Conservation (phyloP, 352 stramenopile genomes). For the Globisporangium apiculatum region DNA sequence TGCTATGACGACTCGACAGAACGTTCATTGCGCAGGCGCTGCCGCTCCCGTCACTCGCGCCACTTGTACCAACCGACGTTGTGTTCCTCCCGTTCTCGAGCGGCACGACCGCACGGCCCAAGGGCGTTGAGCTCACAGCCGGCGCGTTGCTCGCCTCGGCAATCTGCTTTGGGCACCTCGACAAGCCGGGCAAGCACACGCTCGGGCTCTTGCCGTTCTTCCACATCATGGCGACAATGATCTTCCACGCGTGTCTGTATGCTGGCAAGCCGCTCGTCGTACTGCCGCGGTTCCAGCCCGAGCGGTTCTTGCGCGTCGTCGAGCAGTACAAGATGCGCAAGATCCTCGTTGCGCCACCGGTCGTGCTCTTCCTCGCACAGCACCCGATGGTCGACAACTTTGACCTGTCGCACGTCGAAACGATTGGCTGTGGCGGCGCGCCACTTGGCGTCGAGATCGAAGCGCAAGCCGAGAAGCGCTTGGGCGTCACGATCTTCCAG, state of each 20-base stretch:
- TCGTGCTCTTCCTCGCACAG: slow-evolving; percentile 75
- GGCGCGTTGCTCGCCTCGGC: slow-evolving; percentile 74
- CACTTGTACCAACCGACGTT: slow-evolving; percentile 8
- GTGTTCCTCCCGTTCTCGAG: slow-evolving; percentile 84
- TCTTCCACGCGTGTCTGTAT: slow-evolving; percentile 68
- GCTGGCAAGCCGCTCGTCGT: slow-evolving; percentile 70
- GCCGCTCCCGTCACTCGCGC: neutral
- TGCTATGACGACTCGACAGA: slow-evolving; percentile 8
- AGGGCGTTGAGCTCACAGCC: slow-evolving; percentile 82
- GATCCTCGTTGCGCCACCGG: slow-evolving; percentile 74
- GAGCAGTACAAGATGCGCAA: slow-evolving; percentile 50
- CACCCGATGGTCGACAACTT: slow-evolving; percentile 84
- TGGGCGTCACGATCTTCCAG: slow-evolving; percentile 47
- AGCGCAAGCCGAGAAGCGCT: slow-evolving; percentile 39
- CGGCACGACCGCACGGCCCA: slow-evolving; percentile 86
- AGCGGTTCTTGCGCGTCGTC: slow-evolving; percentile 73
- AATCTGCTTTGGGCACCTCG: slow-evolving; percentile 39
- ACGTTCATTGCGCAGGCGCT: slow-evolving; percentile 15
- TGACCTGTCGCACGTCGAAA: slow-evolving; percentile 62
- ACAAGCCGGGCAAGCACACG: slow-evolving; percentile 63
- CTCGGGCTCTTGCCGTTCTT: slow-evolving; percentile 85
- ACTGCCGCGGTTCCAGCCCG: slow-evolving; percentile 80
- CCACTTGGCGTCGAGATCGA: slow-evolving; percentile 71
- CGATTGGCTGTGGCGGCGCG: slow-evolving; percentile 69
- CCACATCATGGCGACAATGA: slow-evolving; percentile 85